These are phyloP conservation scores for Oryza rufipogon DNA, from an alignment of 176 grass and related monocot genomes.

Conservation along the genomic window DNA sequence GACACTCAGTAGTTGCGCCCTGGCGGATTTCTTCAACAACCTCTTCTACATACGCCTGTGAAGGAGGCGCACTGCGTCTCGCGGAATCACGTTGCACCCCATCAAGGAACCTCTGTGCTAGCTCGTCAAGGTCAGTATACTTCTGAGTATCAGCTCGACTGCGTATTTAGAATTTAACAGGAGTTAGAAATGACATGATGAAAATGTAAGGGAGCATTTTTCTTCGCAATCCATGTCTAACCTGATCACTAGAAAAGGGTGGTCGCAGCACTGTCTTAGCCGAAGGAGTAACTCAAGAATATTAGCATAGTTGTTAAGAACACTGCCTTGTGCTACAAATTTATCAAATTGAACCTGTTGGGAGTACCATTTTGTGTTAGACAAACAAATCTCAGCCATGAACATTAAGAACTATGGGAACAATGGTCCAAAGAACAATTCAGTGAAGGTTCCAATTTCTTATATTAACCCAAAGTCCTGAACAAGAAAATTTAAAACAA, in stretches of 20 bases:
- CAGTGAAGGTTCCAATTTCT: neutral
- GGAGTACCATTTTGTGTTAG: slow-evolving; percentile 18
- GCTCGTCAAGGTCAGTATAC: slow-evolving; percentile 65
- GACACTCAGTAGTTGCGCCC: slow-evolving; percentile 68
- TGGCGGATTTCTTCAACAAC: slow-evolving; percentile 81
- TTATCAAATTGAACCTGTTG: slow-evolving; percentile 82
- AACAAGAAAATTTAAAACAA: neutral
- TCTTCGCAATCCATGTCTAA: slow-evolving; percentile 18
- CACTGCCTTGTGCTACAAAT: slow-evolving; percentile 82
- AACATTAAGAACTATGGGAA: neutral
- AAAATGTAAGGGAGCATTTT: slow-evolving; percentile 11
- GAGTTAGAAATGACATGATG: slow-evolving; percentile 1
- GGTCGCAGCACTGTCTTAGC: slow-evolving; percentile 86
- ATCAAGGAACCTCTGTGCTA: slow-evolving; percentile 72
- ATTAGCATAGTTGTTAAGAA: slow-evolving; percentile 86
- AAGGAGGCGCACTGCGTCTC: slow-evolving; percentile 21
- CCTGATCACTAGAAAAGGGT: slow-evolving; percentile 98
- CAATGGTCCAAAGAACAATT: neutral
- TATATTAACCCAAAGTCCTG: neutral
- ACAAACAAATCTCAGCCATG: slow-evolving; percentile 8
- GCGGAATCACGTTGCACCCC: slow-evolving; percentile 37
- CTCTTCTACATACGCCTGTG: slow-evolving; percentile 71
- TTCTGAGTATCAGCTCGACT: slow-evolving; percentile 66
- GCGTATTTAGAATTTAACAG: slow-evolving; percentile 37
- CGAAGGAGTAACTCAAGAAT: slow-evolving; percentile 89